phyloP scores from a whole-genome alignment of 805 yeast species.

The Citeromyces matritensis region DNA sequence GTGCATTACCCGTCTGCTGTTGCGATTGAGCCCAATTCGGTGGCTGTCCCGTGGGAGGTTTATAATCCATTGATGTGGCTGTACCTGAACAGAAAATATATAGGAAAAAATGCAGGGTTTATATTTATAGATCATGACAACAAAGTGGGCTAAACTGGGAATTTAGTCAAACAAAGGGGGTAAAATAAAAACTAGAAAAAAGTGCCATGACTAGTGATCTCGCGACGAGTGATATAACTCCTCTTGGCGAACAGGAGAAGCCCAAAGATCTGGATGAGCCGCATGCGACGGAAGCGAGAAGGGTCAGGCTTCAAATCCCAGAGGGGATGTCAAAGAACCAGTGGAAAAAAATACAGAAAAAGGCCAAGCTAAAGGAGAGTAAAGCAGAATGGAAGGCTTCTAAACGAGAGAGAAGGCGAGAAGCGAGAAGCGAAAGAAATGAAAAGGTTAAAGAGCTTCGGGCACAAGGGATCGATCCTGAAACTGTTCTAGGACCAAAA shows the following conservation, averaged over 20 bases:
- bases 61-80: too few relatives aligned
- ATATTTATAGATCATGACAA: too few relatives aligned
- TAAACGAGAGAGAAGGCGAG: conserved; percentile 40
- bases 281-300: background rate
- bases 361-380: background rate
- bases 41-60: conserved; percentile 1
- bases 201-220: too few relatives aligned
- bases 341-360: background rate
- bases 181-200: too few relatives aligned
- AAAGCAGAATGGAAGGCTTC: conserved; percentile 22
- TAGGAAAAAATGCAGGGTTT: too few relatives aligned
- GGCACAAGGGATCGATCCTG: conserved; percentile 19
- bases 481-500: conserved; percentile 16
- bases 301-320: background rate
- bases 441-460: conserved; percentile 16
- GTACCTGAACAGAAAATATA: too few relatives aligned
- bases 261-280: background rate
- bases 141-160: too few relatives aligned
- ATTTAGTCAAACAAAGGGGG: too few relatives aligned
- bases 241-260: background rate
- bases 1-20: background rate
- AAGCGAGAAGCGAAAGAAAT: conserved; percentile 14
- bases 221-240: too few relatives aligned
- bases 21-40: background rate
- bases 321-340: background rate